phyloP scores from a whole-genome alignment of 2,329 filamentous ascomycete species.

The Cladosporium sp. region DNA sequence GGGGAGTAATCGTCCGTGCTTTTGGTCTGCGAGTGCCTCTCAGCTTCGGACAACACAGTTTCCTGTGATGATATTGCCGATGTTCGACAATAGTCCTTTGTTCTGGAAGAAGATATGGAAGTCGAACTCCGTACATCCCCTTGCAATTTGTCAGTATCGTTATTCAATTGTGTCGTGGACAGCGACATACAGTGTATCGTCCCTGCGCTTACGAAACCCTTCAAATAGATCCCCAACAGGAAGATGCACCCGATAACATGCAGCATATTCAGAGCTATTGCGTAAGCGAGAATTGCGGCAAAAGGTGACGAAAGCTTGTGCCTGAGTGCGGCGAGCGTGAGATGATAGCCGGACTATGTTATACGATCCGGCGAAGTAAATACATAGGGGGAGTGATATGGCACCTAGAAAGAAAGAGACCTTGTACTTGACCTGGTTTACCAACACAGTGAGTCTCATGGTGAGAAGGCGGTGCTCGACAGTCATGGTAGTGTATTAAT shows the following conservation, averaged over 20 bases:
- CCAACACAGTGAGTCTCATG: not conserved
- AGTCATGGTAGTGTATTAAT: not conserved
- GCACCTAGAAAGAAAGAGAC: not conserved
- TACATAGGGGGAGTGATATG: not conserved
- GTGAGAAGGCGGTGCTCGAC: not conserved
- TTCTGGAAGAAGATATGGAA: not conserved
- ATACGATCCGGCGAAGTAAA: not conserved
- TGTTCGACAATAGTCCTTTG: not conserved
- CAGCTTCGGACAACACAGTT: not conserved
- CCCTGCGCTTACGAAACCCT: not conserved
- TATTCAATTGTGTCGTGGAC: not conserved
- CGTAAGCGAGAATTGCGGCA: not conserved
- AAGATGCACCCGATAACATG: not conserved
- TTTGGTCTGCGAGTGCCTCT: not conserved
- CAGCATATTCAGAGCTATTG: not conserved
- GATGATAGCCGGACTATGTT: not conserved
- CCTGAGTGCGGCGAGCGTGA: not conserved
- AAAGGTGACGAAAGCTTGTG: constrained; percentile 5
- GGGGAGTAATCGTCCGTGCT: not conserved
- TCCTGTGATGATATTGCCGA: not conserved
- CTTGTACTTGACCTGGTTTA: not conserved
- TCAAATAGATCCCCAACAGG: not conserved
- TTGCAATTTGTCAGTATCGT: not conserved
- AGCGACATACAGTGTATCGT: not conserved
- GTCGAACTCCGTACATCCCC: not conserved